Base-by-base conservation (phyloP, 192 early-diverging fungal genomes). In the Funneliformis geosporum region DNA sequence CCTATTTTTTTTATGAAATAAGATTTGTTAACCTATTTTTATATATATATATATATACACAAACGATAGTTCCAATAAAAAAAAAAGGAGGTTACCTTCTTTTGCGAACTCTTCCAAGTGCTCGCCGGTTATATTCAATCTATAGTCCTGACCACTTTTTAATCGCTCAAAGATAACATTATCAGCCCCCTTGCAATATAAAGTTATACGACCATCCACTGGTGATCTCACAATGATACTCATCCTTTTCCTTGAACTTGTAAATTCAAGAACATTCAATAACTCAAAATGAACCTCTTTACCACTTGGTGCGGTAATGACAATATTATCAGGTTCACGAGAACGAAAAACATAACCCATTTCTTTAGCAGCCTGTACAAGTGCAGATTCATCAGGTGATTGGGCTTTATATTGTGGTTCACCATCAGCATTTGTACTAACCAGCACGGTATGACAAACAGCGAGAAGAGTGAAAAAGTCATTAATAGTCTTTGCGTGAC, bases 31-130 rank as follows among this genome's bases (percentile, higher is more conserved):
- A 23, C 28, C 6, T 25, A 21, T 1, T 18, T 50, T n/a, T 62
- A 39, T 40, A 40, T 33, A 33, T 33, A 33, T 33, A 33, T 2
- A 33, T 2, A 33, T 2, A 33, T 2, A 33, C 0, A 12, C 2
- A 21, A 25, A 4, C 14, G 60, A 77, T 8, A 59, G 7, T 75
- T 83, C 14, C 28, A 39, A 28, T 80, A 76, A 59, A 78, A 69
- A 16, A 85, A 38, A 60, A 42, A 44, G 1, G 12, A 16, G 85
- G 60, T 82, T 73, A 85, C 84, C 87, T 82, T 88, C 84, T 55
- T 78, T 90, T 14, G 94, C 97, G 88, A 97, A 97, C 44, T 86
- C 73, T 80, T 96, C 94, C 33, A 98, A 85, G 80, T 96, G 90
- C 0, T 81, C 82, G n/a, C 87, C 84, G 23, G 94, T 96, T 10